Percentiles rank a stretch among this genome's conserved stretches.
Conservation (phyloP, 2,329 filamentous ascomycete genomes). For the Trichoderma brevicompactum region DNA sequence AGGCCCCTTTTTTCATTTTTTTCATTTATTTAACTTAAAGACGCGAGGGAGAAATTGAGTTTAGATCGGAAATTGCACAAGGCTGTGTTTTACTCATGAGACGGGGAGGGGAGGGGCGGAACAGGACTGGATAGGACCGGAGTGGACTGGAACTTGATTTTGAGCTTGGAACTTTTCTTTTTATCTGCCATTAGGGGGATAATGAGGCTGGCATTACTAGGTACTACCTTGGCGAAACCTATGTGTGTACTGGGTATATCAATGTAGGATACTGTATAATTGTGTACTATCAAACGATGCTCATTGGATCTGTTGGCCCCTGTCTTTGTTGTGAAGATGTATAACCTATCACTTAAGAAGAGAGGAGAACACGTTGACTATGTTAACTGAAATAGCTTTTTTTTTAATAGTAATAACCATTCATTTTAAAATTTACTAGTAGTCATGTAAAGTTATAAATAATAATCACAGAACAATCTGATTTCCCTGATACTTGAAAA, state of each 20-base stretch:
- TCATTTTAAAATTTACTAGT: background rate
- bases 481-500: constrained; percentile 11
- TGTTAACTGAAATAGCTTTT: background rate
- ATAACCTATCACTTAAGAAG: no score
- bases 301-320: background rate
- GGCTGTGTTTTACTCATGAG: background rate
- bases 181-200: background rate
- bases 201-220: background rate
- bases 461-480: background rate
- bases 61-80: background rate
- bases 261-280: constrained; percentile 13
- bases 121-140: background rate
- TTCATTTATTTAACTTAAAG: background rate
- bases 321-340: background rate
- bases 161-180: background rate
- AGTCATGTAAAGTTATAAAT: background rate
- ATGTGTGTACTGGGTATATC: background rate
- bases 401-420: background rate
- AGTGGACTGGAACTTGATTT: background rate
- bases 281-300: constrained; percentile 1
- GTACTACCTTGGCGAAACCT: background rate
- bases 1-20: background rate
- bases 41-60: background rate
- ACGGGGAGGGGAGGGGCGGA: background rate
- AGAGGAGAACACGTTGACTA: background rate